phyloP scores from a whole-genome alignment of 2,329 filamentous ascomycete genomes.

The Sporothrix curviconia region DNA sequence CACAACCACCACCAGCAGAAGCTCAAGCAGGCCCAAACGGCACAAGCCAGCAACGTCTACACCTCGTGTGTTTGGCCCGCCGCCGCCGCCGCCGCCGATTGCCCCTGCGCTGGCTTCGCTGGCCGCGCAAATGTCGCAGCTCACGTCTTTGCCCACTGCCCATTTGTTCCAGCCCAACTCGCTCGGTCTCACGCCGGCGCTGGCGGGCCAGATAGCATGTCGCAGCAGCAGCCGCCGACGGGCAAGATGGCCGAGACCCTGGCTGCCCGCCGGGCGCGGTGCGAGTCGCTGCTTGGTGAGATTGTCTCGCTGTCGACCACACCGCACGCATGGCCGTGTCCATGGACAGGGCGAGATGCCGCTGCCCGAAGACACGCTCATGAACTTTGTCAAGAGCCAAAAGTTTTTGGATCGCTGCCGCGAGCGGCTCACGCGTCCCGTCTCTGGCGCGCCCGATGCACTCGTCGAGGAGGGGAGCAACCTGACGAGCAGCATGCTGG shows the following conservation, averaged over 20 bases:
- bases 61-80: conserved; percentile 19
- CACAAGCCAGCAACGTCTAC: not conserved
- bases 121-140: conserved; percentile 15
- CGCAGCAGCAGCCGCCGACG: conserved; percentile 12
- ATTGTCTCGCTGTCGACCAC: conserved; percentile 37
- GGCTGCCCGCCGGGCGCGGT: conserved; percentile 16
- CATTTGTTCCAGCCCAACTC: conserved; percentile 9
- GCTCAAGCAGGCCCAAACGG: not conserved
- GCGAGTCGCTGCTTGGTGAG: conserved; percentile 30
- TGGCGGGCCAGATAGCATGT: not conserved
- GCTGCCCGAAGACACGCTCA: conserved; percentile 17
- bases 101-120: conserved; percentile 13
- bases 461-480: conserved; percentile 10
- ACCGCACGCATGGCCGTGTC: conserved; percentile 36
- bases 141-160: conserved; percentile 7
- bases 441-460: conserved; percentile 7
- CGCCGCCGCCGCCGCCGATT: conserved; percentile 17
- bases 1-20: not conserved
- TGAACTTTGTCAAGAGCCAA: conserved; percentile 20
- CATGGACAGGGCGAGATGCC: conserved; percentile 23
- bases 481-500: conserved; percentile 12
- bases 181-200: not conserved
- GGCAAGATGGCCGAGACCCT: conserved; percentile 17
- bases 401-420: conserved; percentile 21
- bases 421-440: conserved; percentile 13